A percentile compares a stretch with the other conserved stretches of the same genome.
Evolutionary conservation across 306 rosid genomes (phyloP).

Genomic region (Macrotyloma uniflorum): DNA sequence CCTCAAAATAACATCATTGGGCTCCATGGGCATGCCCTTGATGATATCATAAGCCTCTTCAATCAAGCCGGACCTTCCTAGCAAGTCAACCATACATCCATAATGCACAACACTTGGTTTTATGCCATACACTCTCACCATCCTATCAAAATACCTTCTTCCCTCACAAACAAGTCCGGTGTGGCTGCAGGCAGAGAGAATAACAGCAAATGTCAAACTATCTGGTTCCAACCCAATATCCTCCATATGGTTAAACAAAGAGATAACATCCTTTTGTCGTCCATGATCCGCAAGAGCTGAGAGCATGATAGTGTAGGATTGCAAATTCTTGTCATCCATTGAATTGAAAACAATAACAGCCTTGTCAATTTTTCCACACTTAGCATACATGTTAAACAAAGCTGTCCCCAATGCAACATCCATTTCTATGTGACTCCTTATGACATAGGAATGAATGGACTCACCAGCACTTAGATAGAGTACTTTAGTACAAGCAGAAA

Average conservation of each 20-base stretch:
- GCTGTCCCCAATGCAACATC: conserved; percentile 62
- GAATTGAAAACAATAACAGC: conserved; percentile 51
- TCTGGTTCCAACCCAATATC: conserved; percentile 51
- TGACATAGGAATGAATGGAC: conserved; percentile 55
- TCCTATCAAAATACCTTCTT: conserved; percentile 53
- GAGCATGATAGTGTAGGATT: conserved; percentile 69
- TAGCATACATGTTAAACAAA: conserved; percentile 60
- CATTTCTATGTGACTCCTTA: conserved; percentile 35
- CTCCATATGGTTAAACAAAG: conserved; percentile 54
- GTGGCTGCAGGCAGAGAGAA: conserved; percentile 77
- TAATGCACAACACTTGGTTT: conserved; percentile 62
- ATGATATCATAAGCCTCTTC: conserved; percentile 57
- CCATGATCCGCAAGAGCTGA: conserved; percentile 69
- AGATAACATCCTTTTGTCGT: conserved; percentile 43
- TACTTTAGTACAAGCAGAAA: conserved; percentile 53
- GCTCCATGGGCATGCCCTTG: conserved; percentile 59
- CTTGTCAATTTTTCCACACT: conserved; percentile 54
- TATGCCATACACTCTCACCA: conserved; percentile 54
- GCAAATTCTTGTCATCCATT: conserved; percentile 55
- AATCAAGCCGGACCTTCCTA: conserved; percentile 68
- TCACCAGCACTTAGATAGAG: conserved; percentile 44
- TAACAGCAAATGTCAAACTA: conserved; percentile 55
- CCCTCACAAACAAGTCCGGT: conserved; percentile 63
- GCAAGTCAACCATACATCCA: conserved; percentile 74
- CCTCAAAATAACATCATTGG: conserved; percentile 59